phyloP scores from a whole-genome alignment of 2,329 filamentous ascomycete genomes.

The Blumeria hordei region DNA sequence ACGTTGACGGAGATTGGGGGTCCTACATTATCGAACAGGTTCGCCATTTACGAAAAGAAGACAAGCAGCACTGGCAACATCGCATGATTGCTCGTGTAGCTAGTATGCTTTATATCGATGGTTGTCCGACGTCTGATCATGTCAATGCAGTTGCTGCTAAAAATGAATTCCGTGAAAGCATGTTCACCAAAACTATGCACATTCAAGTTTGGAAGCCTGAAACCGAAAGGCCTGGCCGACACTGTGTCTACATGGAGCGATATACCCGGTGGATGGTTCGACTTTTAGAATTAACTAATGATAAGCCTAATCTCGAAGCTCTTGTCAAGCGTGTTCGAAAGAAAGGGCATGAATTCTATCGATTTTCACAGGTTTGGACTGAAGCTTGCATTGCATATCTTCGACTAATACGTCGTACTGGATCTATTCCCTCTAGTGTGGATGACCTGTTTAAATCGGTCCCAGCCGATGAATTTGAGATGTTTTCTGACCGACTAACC shows the following conservation, averaged over 20 bases:
- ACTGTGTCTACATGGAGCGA: slow-evolving; percentile 50
- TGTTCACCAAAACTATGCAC: slow-evolving; percentile 52
- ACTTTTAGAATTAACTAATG: slow-evolving; percentile 34
- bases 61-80: slow-evolving; percentile 56
- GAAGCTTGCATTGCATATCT: slow-evolving; percentile 13
- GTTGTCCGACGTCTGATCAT: slow-evolving; percentile 18
- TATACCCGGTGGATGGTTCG: slow-evolving; percentile 43
- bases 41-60: slow-evolving; percentile 19
- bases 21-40: slow-evolving; percentile 27
- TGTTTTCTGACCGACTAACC: slow-evolving; percentile 33
- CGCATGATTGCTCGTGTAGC: slow-evolving; percentile 41
- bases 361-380: slow-evolving; percentile 11
- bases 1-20: slow-evolving; percentile 27
- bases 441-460: slow-evolving; percentile 44
- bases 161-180: slow-evolving; percentile 40
- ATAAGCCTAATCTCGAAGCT: slow-evolving; percentile 36
- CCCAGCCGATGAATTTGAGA: slow-evolving; percentile 38
- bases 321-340: slow-evolving; percentile 39
- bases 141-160: slow-evolving; percentile 29
- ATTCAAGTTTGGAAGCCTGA: slow-evolving; percentile 54
- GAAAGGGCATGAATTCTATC: slow-evolving; percentile 28
- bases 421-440: slow-evolving; percentile 30
- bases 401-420: slow-evolving; percentile 30
- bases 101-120: slow-evolving; percentile 33
- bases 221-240: slow-evolving; percentile 41